Conservation (phyloP, 2,329 filamentous ascomycete genomes). For the Curvularia eragrostidis region DNA sequence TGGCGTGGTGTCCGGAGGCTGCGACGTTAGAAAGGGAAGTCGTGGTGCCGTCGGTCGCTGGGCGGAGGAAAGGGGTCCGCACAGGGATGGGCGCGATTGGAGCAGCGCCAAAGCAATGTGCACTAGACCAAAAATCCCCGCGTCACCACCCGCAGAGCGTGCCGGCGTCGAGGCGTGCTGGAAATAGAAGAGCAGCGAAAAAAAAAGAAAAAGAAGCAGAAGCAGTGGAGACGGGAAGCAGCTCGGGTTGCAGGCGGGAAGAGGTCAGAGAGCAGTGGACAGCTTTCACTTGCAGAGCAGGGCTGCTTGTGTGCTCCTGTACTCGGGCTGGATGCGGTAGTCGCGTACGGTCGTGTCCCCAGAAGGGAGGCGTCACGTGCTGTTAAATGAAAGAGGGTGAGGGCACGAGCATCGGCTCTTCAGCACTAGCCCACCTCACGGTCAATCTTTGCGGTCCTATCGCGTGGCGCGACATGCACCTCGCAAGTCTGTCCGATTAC, state of each 20-base stretch:
- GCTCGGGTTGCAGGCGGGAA: background rate
- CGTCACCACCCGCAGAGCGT: constrained; percentile 21
- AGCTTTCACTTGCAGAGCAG: constrained; percentile 19
- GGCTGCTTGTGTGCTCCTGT: constrained; percentile 23
- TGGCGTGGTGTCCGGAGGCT: constrained; percentile 39
- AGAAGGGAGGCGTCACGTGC: constrained; percentile 42
- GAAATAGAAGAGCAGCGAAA: constrained; percentile 4
- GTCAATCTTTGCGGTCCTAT: background rate
- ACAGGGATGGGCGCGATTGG: constrained; percentile 42
- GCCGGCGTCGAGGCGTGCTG: constrained; percentile 12
- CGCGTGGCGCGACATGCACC: constrained; percentile 1
- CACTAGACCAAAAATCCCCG: constrained; percentile 46
- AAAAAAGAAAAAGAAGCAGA: constrained; percentile 5
- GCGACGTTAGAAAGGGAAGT: constrained; percentile 45
- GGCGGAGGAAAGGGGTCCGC: constrained; percentile 49
- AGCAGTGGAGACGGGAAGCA: background rate
- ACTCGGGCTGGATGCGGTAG: constrained; percentile 24
- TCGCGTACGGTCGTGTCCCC: constrained; percentile 32
- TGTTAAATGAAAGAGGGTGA: constrained; percentile 16
- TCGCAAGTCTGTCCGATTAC: constrained; percentile 27
- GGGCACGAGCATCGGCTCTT: constrained; percentile 17
- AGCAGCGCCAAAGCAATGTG: constrained; percentile 43
- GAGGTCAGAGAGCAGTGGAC: constrained; percentile 32
- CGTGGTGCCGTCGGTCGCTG: constrained; percentile 41
- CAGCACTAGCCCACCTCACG: constrained; percentile 1